A percentile compares a stretch with the other conserved stretches of the same genome.
Conservation (phyloP, 192 early-diverging fungal species). For the Neocallimastix lanati region DNA sequence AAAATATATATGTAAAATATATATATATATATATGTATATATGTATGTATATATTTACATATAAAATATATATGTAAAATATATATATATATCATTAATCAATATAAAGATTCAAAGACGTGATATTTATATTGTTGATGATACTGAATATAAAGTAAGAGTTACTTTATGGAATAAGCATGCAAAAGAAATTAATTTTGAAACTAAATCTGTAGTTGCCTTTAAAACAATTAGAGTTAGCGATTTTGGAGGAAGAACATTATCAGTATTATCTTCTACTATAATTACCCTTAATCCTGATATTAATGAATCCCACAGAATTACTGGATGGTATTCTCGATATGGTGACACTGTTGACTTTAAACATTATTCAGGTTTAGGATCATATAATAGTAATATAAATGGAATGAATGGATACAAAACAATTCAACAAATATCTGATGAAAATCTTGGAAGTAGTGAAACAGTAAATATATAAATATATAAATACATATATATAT, state of each 20-base stretch:
- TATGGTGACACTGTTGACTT: conserved; percentile 11
- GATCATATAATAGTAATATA: conserved; percentile 7
- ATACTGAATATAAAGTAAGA: conserved; percentile 42
- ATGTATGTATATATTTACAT: no score
- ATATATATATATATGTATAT: no score
- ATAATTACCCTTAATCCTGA: conserved; percentile 50
- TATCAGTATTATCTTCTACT: conserved; percentile 24
- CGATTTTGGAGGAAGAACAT: conserved; percentile 60
- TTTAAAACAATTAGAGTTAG: conserved; percentile 69
- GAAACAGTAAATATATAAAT: conserved; percentile 32
- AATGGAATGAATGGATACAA: conserved; percentile 26
- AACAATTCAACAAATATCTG: conserved; percentile 41
- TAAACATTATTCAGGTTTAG: conserved; percentile 16
- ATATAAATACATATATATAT: no score
- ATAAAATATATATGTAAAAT: no score
- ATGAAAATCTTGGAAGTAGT: conserved; percentile 44
- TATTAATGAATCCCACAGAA: conserved; percentile 44
- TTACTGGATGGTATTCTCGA: conserved; percentile 53
- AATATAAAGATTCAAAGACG: conserved; percentile 50
- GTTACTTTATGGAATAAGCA: conserved; percentile 75
- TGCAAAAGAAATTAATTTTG: conserved; percentile 43
- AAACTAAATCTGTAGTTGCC: conserved; percentile 42
- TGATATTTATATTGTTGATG: conserved; percentile 65
- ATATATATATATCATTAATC: neutral
- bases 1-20: no score